Base-by-base conservation (phyloP, 192 early-diverging fungal genomes). In the Coemansia sp. region DNA sequence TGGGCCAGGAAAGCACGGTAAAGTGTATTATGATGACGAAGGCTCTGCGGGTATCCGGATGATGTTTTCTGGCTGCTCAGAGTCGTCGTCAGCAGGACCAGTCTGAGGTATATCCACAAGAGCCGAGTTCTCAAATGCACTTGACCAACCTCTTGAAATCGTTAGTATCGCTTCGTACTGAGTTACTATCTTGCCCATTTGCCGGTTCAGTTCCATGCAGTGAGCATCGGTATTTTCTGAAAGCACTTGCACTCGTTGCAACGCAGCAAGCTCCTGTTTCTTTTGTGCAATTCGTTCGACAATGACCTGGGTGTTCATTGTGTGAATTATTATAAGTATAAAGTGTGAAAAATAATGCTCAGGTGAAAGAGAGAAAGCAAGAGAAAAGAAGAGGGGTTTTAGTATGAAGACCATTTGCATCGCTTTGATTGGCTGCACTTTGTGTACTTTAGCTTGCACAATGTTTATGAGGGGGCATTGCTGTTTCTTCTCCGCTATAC, bases 251-350 rank as follows among this genome's bases (percentile, higher is more conserved):
- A 80, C 71, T 29, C 65, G 63, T 57, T 70, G 57, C 5, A 80
- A 68, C 27, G 77, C 77, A 9, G 64, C 77, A 22, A 80, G 68
- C 62, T 80, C 77, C 33, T 80, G 77, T 37, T 70, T 80, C 64
- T 80, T 80, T 36, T 70, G 71, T 2, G 44, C 57, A 36, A 80
- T 70, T 44, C 77, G 56, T 20, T 80, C 77, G 23, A 48, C 34
- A 47, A 80, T 64, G 19, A 55, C 61, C 50, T 80, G 77, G 2
- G 77, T 80, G 55, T 55, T 80, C 77, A 80, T 72, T 30, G 37
- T 17, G 41, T 19, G 14, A 38, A 28, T 34, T 47, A 37, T 3
- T 13, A 34, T 8, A 19, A 50, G 25, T n/a, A 11, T 17, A 20
- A 25, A 41, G 7, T 33, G 50, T 4, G 23, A 59, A 58, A n/a